phyloP scores from a whole-genome alignment of 768 basidiomycete species.

The Leucocoprinus sp. region DNA sequence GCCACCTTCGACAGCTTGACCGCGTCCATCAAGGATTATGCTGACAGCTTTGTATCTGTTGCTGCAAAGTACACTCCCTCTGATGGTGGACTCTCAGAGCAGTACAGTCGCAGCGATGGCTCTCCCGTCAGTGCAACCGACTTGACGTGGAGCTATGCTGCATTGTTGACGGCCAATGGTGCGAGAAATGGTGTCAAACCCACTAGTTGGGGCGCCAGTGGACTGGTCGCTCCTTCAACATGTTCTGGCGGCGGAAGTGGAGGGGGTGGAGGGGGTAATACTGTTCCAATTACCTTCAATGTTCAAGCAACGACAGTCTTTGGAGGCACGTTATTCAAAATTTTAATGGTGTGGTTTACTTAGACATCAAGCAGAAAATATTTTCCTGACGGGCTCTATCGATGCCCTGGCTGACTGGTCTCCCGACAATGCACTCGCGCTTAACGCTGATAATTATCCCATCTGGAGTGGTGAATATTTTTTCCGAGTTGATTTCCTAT shows the following conservation, averaged over 20 bases:
- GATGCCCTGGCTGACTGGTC: conserved; percentile 54
- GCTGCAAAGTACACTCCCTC: conserved; percentile 57
- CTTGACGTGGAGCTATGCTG: conserved; percentile 73
- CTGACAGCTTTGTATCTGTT: conserved; percentile 56
- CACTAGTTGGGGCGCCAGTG: conserved; percentile 59
- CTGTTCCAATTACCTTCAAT: conserved; percentile 53
- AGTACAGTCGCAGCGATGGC: conserved; percentile 45
- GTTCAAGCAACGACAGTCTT: conserved; percentile 50
- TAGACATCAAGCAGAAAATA: conserved; percentile 41
- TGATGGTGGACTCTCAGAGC: conserved; percentile 53
- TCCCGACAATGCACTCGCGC: conserved; percentile 42
- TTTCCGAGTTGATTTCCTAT: neutral
- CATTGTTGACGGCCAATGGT: conserved; percentile 50
- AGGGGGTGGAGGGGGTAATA: conserved; percentile 12
- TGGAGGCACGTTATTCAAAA: conserved; percentile 39
- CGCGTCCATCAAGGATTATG: conserved; percentile 41
- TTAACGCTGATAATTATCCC: conserved; percentile 53
- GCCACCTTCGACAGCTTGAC: conserved; percentile 42
- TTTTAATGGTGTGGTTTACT: neutral
- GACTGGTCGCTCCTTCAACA: conserved; percentile 37
- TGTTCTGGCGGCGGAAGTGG: conserved; percentile 25
- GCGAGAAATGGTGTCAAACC: conserved; percentile 42
- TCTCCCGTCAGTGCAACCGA: conserved; percentile 50
- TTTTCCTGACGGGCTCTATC: conserved; percentile 58
- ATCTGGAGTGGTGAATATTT: conserved; percentile 50